phyloP scores from a whole-genome alignment of 345 rosid genomes.

The Lumnitzera racemosa region DNA sequence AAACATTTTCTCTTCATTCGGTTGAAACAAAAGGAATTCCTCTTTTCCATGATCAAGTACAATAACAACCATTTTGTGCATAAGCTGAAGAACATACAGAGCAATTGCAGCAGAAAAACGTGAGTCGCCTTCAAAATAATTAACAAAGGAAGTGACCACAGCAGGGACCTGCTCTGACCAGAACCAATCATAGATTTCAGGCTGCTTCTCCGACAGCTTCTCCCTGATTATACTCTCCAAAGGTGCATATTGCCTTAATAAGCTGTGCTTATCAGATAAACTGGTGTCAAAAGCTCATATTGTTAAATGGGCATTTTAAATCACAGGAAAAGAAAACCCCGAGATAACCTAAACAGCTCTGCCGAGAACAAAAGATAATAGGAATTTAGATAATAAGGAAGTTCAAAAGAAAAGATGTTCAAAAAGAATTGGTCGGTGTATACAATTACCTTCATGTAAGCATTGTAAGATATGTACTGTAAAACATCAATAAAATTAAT shows the following conservation, averaged over 20 bases:
- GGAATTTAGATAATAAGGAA: no score
- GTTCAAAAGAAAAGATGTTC: no score
- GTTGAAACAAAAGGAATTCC: neutral
- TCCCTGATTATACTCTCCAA: conserved; percentile 81
- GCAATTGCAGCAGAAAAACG: conserved; percentile 51
- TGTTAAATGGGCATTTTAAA: conserved; percentile 3
- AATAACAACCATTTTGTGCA: neutral
- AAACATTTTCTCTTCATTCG: conserved; percentile 1
- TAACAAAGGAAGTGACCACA: conserved; percentile 51
- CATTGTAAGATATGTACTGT: no score
- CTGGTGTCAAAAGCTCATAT: neutral
- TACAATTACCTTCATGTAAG: no score
- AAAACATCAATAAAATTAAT: no score
- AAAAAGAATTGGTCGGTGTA: no score
- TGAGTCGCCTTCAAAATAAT: conserved; percentile 56
- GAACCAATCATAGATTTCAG: conserved; percentile 73
- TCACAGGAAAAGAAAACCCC: conserved; percentile 5
- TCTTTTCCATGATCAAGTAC: conserved; percentile 10
- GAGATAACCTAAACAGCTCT: neutral
- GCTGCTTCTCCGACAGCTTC: conserved; percentile 65
- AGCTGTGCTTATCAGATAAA: conserved; percentile 39
- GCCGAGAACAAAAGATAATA: no score
- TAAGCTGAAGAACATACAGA: conserved; percentile 29
- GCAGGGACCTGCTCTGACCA: conserved; percentile 72
- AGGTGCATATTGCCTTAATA: conserved; percentile 66